Base-by-base conservation (phyloP, 495 filamentous ascomycete species). In the Trichocladium uniseriatum region DNA sequence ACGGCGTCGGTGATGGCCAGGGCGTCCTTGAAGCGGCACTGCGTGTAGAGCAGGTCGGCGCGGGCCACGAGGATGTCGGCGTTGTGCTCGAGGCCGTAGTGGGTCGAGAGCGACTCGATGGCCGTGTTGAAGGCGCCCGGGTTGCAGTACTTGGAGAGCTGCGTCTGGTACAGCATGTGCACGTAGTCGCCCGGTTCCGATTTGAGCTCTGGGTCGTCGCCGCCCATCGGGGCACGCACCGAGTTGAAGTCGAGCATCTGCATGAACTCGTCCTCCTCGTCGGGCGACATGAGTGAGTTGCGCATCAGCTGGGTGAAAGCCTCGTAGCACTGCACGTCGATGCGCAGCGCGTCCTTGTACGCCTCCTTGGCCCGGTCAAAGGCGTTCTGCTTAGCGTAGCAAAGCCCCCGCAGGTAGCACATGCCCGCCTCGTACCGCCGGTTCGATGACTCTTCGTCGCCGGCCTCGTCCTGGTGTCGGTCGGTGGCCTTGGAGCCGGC, bases 311-410 rank as follows among this genome's bases (percentile, higher is more conserved):
- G 89, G 50, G 95, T 90, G 59, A 97, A 97, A 3, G 92, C 92
- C 63, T 99, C 92, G 60, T 94, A 97, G 65, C 92, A 99, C 63
- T 96, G 90, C 6, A 97, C 89, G 63, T 99, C 94, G 59, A 99
- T 96, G 40, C 86, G 77, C 36, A 97, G 87, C 6, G 92, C 92
- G 57, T 94, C 87, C 69, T 95, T 96, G 74, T 96, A 99, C 68
- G 94, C 96, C 59, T 96, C 89, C 58, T 95, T 95, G 31, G 92
- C 92, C 21, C 90, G 82, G 60, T 99, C 94, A 55, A 96, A 97
- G 13, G 90, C 86, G 66, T 97, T 99, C 68, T 94, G 88, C 66
- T 95, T 96, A 15, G 92, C 90, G 60, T 87, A 96, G 69, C 94
- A 96, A 20, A 94, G 75, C 4, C 92, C 92, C 19, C 92, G 76